Base-by-base conservation (phyloP, 306 rosid genomes). In the Vigna trinervia region DNA sequence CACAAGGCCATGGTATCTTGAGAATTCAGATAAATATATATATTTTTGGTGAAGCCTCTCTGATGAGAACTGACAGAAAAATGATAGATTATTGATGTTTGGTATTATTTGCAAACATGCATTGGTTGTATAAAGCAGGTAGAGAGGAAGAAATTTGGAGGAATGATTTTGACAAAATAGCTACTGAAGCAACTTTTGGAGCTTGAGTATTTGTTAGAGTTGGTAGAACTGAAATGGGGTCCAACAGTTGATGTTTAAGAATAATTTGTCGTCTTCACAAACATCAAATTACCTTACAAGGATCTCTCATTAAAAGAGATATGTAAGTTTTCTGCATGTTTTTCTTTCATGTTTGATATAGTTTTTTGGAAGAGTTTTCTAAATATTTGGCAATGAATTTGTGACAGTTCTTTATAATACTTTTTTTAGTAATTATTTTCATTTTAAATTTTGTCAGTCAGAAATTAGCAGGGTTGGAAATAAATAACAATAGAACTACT, bases 141-240 rank as follows among this genome's bases (percentile, higher is more conserved):
- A 13, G 5, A 41, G 57, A 70, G 79, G 36, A 56, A 71, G 13
- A 69, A 53, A 70, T n/a, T 46, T 36, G 71, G 76, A 19, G 43
- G 30, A 39, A 36, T 63, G 87, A 84, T 64, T 63, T 54, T 36
- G 82, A 79, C 78, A 14, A 54, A 51, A 63, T 48, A 79, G 53
- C 84, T 69, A 69, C 69, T 2, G n/a, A n/a, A 13, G 63, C 14
- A 32, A 54, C 15, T 66, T 47, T 57, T 15, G 15, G 8, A 26
- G 43, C 10, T 61, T 54, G 15, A 58, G 15, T 61, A 14, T 73
- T 78, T 28, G 67, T 57, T 56, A 32, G 43, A 59, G 76, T 78
- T 78, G 83, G 86, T 82, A 47, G 43, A 69, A 69, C 53, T 5
- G 28, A 28, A 61, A 10, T 9, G 12, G 30, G 51, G 54, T 10